Conservation (phyloP, 2,329 filamentous ascomycete genomes). For the Pseudocercospora crystallina region DNA sequence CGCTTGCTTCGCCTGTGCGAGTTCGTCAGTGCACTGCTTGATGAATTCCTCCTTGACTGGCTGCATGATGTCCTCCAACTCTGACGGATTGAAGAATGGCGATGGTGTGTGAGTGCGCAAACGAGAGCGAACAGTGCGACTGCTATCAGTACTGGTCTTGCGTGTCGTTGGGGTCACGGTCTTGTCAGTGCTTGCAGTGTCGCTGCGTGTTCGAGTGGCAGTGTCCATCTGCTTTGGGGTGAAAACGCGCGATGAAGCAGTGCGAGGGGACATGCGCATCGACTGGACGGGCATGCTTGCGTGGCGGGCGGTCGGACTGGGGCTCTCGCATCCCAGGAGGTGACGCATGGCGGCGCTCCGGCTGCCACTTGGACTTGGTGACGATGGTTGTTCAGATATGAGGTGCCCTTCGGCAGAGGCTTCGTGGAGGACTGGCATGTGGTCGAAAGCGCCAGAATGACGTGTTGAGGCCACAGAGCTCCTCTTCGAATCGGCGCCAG, state of each 20-base stretch:
- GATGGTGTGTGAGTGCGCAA: constrained; percentile 11
- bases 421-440: constrained; percentile 16
- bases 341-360: too few species aligned
- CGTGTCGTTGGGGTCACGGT: not conserved
- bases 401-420: constrained; percentile 16
- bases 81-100: constrained; percentile 35
- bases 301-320: constrained; percentile 8
- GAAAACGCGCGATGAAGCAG: too few species aligned
- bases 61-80: constrained; percentile 35
- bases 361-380: too few species aligned
- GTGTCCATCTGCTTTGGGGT: not conserved
- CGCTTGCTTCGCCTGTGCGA: constrained; percentile 66
- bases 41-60: constrained; percentile 31
- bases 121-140: constrained; percentile 2
- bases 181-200: not conserved
- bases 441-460: constrained; percentile 7
- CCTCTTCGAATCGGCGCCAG: not conserved
- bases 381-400: not conserved
- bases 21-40: constrained; percentile 31
- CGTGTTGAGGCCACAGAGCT: not conserved
- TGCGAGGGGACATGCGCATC: constrained; percentile 2
- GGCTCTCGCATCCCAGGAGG: too few species aligned
- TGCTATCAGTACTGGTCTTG: constrained; percentile 5
- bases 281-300: constrained; percentile 8
- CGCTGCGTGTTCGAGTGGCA: not conserved